Percentiles rank a stretch among this genome's conserved stretches.
Conservation (phyloP, 257 asterid genomes). For the Asclepias syriaca region DNA sequence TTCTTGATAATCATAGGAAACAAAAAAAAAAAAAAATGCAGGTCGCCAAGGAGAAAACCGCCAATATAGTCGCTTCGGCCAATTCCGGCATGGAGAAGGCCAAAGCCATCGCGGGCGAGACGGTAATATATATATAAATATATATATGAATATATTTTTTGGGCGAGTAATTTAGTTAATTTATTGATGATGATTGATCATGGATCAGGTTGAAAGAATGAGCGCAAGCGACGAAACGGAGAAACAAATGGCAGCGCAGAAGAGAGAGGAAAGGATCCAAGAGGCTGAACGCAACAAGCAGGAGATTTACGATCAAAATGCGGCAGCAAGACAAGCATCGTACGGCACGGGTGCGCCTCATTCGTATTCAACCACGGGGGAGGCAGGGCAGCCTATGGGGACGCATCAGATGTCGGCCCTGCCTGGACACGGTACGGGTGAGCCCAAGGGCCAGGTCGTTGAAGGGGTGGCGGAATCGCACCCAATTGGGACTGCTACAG, state of each 20-base stretch:
- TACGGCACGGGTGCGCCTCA: slow-evolving; percentile 27
- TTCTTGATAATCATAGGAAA: no score
- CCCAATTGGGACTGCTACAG: slow-evolving; percentile 48
- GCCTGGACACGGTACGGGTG: slow-evolving; percentile 48
- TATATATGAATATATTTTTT: background rate
- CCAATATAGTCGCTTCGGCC: slow-evolving; percentile 65
- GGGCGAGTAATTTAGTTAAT: background rate
- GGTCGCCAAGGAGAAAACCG: slow-evolving; percentile 49
- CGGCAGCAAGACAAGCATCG: slow-evolving; percentile 27
- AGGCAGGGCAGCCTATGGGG: slow-evolving; percentile 31
- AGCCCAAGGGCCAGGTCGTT: slow-evolving; percentile 43
- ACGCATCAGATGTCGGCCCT: slow-evolving; percentile 48
- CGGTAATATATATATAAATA: slow-evolving; percentile 25
- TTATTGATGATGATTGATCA: background rate
- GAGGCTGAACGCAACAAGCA: slow-evolving; percentile 51
- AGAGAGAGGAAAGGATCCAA: slow-evolving; percentile 36
- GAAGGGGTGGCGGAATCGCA: slow-evolving; percentile 40
- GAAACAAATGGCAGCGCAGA: slow-evolving; percentile 51
- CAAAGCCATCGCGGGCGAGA: slow-evolving; percentile 54
- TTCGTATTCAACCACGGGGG: slow-evolving; percentile 37
- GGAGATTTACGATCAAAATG: slow-evolving; percentile 34
- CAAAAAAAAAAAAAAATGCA: slow-evolving; percentile 35
- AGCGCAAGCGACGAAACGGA: slow-evolving; percentile 38
- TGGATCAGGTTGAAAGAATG: slow-evolving; percentile 43
- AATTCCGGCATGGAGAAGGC: slow-evolving; percentile 66